Base-by-base conservation (phyloP, 1,284 basidiomycete genomes). In the Blastosporella zonata region DNA sequence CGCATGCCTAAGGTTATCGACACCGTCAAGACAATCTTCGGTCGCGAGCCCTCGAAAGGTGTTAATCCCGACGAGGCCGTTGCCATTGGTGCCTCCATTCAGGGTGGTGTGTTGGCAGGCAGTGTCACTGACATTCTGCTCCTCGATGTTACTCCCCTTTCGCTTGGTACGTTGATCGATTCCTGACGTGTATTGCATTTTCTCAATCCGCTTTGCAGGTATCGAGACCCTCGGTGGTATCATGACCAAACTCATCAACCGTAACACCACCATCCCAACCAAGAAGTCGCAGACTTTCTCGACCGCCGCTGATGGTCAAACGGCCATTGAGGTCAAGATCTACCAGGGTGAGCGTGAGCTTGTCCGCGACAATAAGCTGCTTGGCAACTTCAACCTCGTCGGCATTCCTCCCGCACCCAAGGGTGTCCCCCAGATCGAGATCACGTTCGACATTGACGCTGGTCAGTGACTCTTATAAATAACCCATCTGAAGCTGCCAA, bases 281-380 rank as follows among this genome's bases (percentile, higher is more conserved):
- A 99, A 98, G 83, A 98, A 99, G 84, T 94, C 92, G 2, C 95
- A 98, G 70, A 89, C 90, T 48, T 99, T 98, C 82, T 98, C 96
- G 17, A 99, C 97, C 18, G 96, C 96, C 40, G 96, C 93, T 52
- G 93, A 97, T 60, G 87, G 93, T 55, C 97, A 96, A 75, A 96
- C 88, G 28, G 93, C 93, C 31, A 96, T 97, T 55, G 92, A 96
- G 70, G 93, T 97, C 71, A 96, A 97, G 82, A 92, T 97, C 62
- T 97, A 84, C 79, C 93, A 98, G 74, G 96, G 96, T 65, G 97
- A 98, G 78, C 93, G 96, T 78, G 94, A 97, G 71, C 84, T 98
- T 59, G 91, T 94, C 48, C 79, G 90, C 47, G 95, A 99, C 77
- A 98, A 99, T 87, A 98, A 98, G 77, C 73, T 98, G n/a, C 87